Conservation (phyloP, 164 flowering plant species). For the Platanus orientalis region DNA sequence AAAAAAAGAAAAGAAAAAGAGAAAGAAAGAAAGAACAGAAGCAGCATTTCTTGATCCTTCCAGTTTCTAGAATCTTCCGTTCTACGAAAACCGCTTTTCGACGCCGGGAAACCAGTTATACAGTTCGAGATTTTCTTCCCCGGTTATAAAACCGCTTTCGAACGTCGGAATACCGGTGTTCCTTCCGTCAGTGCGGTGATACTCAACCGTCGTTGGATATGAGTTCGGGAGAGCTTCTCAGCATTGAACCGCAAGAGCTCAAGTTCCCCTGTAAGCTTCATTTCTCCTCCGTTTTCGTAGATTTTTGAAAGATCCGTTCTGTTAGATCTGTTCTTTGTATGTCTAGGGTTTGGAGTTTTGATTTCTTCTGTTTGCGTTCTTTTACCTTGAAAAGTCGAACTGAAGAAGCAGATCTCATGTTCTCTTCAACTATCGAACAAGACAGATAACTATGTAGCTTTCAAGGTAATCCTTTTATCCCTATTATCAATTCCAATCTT, state of each 20-base stretch:
- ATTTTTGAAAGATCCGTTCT: neutral
- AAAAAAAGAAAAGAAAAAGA: too few relatives aligned
- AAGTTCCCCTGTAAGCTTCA: constrained; percentile 31
- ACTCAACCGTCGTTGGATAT: constrained; percentile 11
- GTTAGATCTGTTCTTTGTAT: constrained; percentile 1
- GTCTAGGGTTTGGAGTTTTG: constrained; percentile 6
- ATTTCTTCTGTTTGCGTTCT: neutral
- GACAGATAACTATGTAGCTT: constrained; percentile 70
- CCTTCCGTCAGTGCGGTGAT: neutral
- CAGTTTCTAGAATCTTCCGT: neutral
- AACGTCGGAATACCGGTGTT: neutral
- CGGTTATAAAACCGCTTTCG: constrained; percentile 1
- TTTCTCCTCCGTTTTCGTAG: neutral
- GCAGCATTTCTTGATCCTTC: neutral
- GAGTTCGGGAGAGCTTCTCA: constrained; percentile 31
- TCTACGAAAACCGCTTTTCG: neutral
- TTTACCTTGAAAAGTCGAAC: constrained; percentile 44
- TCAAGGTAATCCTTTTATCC: constrained; percentile 48
- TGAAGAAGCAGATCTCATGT: constrained; percentile 87
- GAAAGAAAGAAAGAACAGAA: too few relatives aligned
- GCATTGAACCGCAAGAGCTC: constrained; percentile 38
- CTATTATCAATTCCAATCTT: neutral
- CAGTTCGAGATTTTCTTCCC: neutral
- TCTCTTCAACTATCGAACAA: constrained; percentile 68
- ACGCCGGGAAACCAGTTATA: neutral